Base-by-base conservation (phyloP, 148 eudicot genomes). In the Pouteria glomerata region DNA sequence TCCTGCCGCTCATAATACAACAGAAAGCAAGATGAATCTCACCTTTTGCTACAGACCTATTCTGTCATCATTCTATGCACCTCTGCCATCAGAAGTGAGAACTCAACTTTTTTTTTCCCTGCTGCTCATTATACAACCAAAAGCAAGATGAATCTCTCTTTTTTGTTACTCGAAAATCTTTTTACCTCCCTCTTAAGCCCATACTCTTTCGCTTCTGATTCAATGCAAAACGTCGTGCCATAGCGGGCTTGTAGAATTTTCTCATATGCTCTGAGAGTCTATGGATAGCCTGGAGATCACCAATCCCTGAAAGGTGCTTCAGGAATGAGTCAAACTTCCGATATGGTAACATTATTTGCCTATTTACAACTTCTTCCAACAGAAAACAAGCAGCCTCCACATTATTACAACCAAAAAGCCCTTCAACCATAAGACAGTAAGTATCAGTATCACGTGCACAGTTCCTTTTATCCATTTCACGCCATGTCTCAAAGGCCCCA, bases 351-450 rank as follows among this genome's bases (percentile, higher is more conserved):
- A 88, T 91, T 78, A 89, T 84, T 60, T 89, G 90, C 74, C 33
- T 82, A 30, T 82, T 79, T 23, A 95, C 68, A 57, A 88, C 83
- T 51, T 89, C 88, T 76, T 90, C 92, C 84, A 95, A 72, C 69
- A 95, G 89, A 57, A 30, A 69, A 69, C 87, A 80, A 26, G 99
- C 99, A 33, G 83, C 88, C 6, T 83, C 75, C 10, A 61, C 52
- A 44, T 84, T 75, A 72, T 69, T 75, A 67, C 89, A 81, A 35
- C 71, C 81, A 73, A 95, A 95, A 52, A 89, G 89, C 74, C 99
- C 99, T 75, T 90, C 92, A 80, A 95, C 88, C 99, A 95, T 95
- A 30, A 81, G 75, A 78, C 97, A 86, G 33, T 85, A 92, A 35
- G 94, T 88, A 62, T 82, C 88, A 61, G 78, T 80, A 77, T 89